Percentiles rank a stretch among this genome's conserved stretches.
phyloP scores from a whole-genome alignment of 228 moss, liverwort and hornwort genomes.

The Sphagnum magellanicum region DNA sequence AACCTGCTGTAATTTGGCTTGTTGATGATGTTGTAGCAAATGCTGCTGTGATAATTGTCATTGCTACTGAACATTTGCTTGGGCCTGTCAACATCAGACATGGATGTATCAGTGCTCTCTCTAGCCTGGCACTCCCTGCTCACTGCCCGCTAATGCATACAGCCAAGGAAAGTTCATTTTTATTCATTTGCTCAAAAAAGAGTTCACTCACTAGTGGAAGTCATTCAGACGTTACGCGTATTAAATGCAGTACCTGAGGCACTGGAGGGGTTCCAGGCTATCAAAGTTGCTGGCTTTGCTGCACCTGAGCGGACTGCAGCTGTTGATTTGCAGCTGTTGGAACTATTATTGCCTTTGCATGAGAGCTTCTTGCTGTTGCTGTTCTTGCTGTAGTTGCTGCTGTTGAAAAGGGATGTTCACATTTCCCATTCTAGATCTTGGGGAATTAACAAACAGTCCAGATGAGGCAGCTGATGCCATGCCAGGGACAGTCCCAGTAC shows the following conservation, averaged over 20 bases:
- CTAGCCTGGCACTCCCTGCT: not conserved
- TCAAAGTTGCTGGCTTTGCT: constrained; percentile 50
- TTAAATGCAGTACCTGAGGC: constrained; percentile 30
- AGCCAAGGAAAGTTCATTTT: no score
- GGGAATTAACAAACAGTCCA: constrained; percentile 49
- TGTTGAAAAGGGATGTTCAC: constrained; percentile 54
- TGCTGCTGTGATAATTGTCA: constrained; percentile 18
- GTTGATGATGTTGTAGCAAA: constrained; percentile 20
- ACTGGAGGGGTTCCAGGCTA: constrained; percentile 57
- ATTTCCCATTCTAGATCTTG: constrained; percentile 42
- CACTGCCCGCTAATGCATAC: no score
- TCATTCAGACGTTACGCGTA: not conserved
- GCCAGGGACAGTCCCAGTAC: constrained; percentile 32
- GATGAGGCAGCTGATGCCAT: constrained; percentile 21
- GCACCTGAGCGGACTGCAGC: constrained; percentile 24
- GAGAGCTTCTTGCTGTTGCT: not conserved
- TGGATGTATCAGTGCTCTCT: not conserved
- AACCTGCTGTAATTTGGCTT: constrained; percentile 51
- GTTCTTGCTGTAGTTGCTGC: constrained; percentile 30
- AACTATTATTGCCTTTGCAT: constrained; percentile 20
- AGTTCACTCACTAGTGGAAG: not conserved
- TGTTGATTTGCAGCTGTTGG: constrained; percentile 48
- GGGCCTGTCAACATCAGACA: constrained; percentile 19
- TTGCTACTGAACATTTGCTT: constrained; percentile 39
- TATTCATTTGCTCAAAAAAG: no score